A percentile compares a stretch with the other conserved stretches of the same genome.
These are phyloP conservation scores for Syzygium grande DNA, from an alignment of 345 rosid species.

Conservation along the genomic window DNA sequence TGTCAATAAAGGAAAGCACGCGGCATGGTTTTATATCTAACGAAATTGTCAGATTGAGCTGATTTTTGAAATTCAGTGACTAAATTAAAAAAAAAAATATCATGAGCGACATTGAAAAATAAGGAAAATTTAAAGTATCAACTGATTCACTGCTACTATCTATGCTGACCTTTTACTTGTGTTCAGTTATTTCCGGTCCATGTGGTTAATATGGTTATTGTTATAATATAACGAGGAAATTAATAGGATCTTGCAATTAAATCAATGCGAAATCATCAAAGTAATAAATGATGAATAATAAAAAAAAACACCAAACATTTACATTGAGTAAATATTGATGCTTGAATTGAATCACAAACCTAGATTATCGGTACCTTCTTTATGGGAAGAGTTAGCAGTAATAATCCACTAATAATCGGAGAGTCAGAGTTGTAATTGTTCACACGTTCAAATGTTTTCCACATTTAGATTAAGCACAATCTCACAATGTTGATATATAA, in stretches of 20 bases:
- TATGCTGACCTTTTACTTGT: no score
- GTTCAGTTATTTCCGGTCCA: no score
- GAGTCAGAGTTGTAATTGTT: accelerated
- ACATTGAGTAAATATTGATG: not conserved
- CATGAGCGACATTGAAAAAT: no score
- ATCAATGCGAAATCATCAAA: not conserved
- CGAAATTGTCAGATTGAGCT: no score
- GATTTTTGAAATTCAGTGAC: no score
- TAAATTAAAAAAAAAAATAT: no score
- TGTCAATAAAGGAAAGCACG: no score
- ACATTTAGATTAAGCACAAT: not conserved
- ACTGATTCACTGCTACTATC: no score
- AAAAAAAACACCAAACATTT: not conserved
- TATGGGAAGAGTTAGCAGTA: not conserved
- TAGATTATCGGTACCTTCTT: no score
- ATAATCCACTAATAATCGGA: not conserved
- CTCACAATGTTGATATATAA: no score
- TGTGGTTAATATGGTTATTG: not conserved
- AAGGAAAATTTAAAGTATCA: no score
- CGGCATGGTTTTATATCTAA: no score
- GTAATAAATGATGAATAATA: not conserved
- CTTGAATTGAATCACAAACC: not conserved
- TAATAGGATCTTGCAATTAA: not conserved
- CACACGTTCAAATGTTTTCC: not conserved
- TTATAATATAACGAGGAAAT: not conserved